Evolutionary conservation across 1,284 basidiomycete genomes (phyloP).

Genomic region (Heliocybe sulcata): DNA sequence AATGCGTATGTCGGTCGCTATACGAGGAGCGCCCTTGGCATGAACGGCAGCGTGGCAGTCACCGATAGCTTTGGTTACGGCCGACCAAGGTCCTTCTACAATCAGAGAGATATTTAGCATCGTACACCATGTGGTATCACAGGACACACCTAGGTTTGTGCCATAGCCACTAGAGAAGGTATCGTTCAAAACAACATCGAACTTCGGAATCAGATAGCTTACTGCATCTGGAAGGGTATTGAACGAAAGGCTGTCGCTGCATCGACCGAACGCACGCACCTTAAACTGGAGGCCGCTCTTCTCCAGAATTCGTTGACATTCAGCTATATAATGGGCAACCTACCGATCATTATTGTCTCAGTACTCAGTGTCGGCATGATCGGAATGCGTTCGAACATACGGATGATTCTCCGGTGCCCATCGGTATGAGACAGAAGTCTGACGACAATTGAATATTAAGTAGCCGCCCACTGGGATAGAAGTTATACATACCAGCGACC

Average conservation of each 20-base stretch:
- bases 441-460: too few species aligned
- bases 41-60: conserved; percentile 89
- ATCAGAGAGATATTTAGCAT: conserved; percentile 5
- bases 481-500: conserved; percentile 41
- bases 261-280: conserved; percentile 30
- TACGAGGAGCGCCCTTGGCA: conserved; percentile 60
- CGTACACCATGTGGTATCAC: neutral
- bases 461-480: neutral
- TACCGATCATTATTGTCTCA: conserved; percentile 15
- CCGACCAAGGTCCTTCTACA: conserved; percentile 80
- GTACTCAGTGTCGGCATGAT: conserved; percentile 3
- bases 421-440: conserved; percentile 84
- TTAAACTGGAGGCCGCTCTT: conserved; percentile 78
- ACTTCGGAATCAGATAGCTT: conserved; percentile 23
- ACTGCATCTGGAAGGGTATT: conserved; percentile 59
- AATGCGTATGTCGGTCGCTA: conserved; percentile 88
- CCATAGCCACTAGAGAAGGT: conserved; percentile 69
- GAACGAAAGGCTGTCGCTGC: conserved; percentile 4
- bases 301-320: conserved; percentile 77
- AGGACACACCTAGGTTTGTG: conserved; percentile 68
- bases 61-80: conserved; percentile 75
- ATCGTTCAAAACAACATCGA: conserved; percentile 6
- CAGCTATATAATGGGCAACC: conserved; percentile 69
- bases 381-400: conserved; percentile 26
- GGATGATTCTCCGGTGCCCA: conserved; percentile 67